Evolutionary conservation across 83 land plant genomes (phyloP).

Genomic region (Diphasiastrum complanatum): DNA sequence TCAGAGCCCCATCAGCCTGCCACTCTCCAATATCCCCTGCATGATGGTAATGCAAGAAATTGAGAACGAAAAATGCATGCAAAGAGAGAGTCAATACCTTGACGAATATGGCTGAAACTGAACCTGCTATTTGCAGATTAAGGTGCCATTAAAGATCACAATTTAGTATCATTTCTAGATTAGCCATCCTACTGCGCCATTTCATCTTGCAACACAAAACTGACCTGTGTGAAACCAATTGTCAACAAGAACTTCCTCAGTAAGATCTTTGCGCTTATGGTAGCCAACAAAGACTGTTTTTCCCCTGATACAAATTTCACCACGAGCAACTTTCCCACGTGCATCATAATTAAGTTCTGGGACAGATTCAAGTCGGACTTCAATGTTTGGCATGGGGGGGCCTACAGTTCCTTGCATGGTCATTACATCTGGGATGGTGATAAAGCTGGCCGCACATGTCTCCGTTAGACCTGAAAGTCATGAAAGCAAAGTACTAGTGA

Average conservation of each 20-base stretch:
- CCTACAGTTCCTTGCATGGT: constrained; percentile 5
- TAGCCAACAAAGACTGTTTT: not conserved
- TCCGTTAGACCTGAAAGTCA: constrained; percentile 2
- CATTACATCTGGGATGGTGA: not conserved
- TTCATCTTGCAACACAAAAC: too few species aligned
- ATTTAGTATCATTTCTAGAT: too few species aligned
- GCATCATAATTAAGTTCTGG: constrained; percentile 8
- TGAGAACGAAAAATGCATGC: too few species aligned
- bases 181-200: too few species aligned
- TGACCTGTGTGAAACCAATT: constrained; percentile 8
- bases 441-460: constrained; percentile 5
- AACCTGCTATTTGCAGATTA: too few species aligned
- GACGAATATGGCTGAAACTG: too few species aligned
- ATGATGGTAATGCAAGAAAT: too few species aligned
- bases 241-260: constrained; percentile 5
- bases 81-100: too few species aligned
- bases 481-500: too few species aligned
- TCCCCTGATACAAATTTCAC: constrained; percentile 1
- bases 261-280: not conserved
- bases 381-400: not conserved
- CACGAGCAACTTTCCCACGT: not conserved
- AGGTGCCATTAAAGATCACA: too few species aligned
- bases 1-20: not conserved
- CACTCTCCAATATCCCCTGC: constrained; percentile 2
- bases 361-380: not conserved